Evolutionary conservation across 805 yeast genomes (phyloP).

Genomic region (Trichomonascus vanleenenianus): DNA sequence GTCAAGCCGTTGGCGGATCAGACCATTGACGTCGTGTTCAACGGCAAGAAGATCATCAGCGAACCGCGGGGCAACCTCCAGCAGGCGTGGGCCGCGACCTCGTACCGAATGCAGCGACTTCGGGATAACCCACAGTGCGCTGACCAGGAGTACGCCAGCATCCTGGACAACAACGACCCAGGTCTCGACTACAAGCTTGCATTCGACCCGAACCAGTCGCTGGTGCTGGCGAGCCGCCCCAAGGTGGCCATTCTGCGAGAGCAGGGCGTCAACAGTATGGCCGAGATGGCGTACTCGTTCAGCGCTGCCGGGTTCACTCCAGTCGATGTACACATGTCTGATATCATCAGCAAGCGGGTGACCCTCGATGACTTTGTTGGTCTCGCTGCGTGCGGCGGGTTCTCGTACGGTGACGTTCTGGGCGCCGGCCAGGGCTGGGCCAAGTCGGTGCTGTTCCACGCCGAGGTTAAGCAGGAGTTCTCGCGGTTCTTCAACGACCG

Average conservation of each 20-base stretch:
- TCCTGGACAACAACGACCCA: constrained; percentile 78
- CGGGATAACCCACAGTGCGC: constrained; percentile 94
- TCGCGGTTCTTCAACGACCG: constrained; percentile 75
- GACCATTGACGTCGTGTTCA: constrained; percentile 39
- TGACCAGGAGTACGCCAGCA: constrained; percentile 70
- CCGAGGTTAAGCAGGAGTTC: constrained; percentile 67
- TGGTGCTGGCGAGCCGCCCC: constrained; percentile 42
- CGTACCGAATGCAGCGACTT: constrained; percentile 80
- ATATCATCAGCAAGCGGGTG: constrained; percentile 66
- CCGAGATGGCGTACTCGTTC: constrained; percentile 98
- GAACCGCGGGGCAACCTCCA: constrained; percentile 66
- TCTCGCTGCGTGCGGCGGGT: constrained; percentile 97
- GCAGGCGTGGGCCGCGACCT: constrained; percentile 78
- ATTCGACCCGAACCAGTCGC: constrained; percentile 32
- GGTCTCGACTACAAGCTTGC: constrained; percentile 80
- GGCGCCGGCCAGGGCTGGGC: constrained; percentile 99
- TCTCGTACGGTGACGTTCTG: constrained; percentile 95
- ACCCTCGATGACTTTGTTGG: constrained; percentile 78
- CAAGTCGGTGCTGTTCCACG: constrained; percentile 83
- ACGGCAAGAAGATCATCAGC: constrained; percentile 39
- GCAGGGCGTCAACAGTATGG: constrained; percentile 97
- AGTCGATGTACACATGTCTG: constrained; percentile 97
- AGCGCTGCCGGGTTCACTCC: constrained; percentile 89
- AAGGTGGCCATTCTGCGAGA: constrained; percentile 94
- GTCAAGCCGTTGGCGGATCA: constrained; percentile 44